Percentiles rank a stretch among this genome's conserved stretches.
These are phyloP conservation scores for Hydnomerulius pinastri DNA, from an alignment of 768 basidiomycete genomes.

Conservation along the genomic window DNA sequence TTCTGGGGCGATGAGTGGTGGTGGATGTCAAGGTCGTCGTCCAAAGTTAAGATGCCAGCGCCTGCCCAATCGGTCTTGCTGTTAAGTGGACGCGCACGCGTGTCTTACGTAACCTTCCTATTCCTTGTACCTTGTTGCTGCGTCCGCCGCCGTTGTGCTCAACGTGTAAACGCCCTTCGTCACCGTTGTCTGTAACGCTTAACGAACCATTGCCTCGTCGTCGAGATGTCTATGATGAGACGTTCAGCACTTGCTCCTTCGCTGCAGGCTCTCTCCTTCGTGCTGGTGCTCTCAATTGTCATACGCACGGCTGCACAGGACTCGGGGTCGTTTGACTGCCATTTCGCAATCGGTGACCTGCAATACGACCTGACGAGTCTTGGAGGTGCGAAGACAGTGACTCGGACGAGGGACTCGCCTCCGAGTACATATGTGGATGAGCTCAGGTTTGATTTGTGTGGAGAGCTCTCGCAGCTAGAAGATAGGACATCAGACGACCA, in stretches of 20 bases:
- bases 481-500: conserved; percentile 61
- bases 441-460: conserved; percentile 69
- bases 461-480: conserved; percentile 49
- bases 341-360: conserved; percentile 37
- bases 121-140: background rate
- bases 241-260: conserved; percentile 3
- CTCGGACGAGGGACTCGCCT: conserved; percentile 55
- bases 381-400: conserved; percentile 50
- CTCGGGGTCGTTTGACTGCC: conserved; percentile 53
- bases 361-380: conserved; percentile 65
- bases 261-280: conserved; percentile 9
- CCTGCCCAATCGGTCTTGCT: conserved; percentile 19
- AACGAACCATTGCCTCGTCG: background rate
- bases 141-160: background rate
- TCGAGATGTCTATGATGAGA: conserved; percentile 25
- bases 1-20: background rate
- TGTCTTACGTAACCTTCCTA: conserved; percentile 28
- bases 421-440: conserved; percentile 64
- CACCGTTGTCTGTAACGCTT: background rate
- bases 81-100: conserved; percentile 30
- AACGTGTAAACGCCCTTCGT: background rate
- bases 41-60: conserved; percentile 7
- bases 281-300: conserved; percentile 21
- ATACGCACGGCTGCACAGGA: conserved; percentile 39
- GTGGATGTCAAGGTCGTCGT: conserved; percentile 11